These are phyloP conservation scores for Lojkania enalia DNA, from an alignment of 2,329 filamentous ascomycete genomes.

Conservation along the genomic window DNA sequence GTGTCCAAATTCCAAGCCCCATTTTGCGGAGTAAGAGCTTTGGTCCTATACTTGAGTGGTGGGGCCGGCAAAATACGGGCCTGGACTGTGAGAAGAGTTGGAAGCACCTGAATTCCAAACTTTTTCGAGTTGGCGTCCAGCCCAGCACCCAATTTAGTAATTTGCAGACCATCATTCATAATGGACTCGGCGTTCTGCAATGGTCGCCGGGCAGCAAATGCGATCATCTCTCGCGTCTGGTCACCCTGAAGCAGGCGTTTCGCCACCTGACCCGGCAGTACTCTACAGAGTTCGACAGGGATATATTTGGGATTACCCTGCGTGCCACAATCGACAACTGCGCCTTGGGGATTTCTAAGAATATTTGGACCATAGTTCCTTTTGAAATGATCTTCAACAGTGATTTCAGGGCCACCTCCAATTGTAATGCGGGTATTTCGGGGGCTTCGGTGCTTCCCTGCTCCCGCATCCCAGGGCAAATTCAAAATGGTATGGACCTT, in stretches of 20 bases:
- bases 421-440: no score
- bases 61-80: constrained; percentile 70
- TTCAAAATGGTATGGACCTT: constrained; percentile 46
- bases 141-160: constrained; percentile 30
- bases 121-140: constrained; percentile 31
- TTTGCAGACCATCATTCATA: constrained; percentile 26
- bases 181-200: constrained; percentile 31
- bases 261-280: constrained; percentile 37
- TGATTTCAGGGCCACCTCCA: no score
- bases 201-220: constrained; percentile 23
- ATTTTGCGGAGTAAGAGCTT: constrained; percentile 42
- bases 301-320: constrained; percentile 33
- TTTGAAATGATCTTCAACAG: constrained; percentile 28
- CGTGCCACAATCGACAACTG: constrained; percentile 34
- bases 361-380: no score
- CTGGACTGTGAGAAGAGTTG: constrained; percentile 68
- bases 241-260: constrained; percentile 28
- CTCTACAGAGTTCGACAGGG: constrained; percentile 36
- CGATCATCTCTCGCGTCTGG: constrained; percentile 33
- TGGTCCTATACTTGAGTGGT: constrained; percentile 58
- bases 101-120: constrained; percentile 67
- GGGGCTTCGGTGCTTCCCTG: no score
- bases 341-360: constrained; percentile 30
- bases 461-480: no score
- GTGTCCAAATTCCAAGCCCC: constrained; percentile 71